Percentiles rank a stretch among this genome's conserved stretches.
These are phyloP conservation scores for Onygena corvina DNA, from an alignment of 2,329 filamentous ascomycete genomes.

Conservation along the genomic window DNA sequence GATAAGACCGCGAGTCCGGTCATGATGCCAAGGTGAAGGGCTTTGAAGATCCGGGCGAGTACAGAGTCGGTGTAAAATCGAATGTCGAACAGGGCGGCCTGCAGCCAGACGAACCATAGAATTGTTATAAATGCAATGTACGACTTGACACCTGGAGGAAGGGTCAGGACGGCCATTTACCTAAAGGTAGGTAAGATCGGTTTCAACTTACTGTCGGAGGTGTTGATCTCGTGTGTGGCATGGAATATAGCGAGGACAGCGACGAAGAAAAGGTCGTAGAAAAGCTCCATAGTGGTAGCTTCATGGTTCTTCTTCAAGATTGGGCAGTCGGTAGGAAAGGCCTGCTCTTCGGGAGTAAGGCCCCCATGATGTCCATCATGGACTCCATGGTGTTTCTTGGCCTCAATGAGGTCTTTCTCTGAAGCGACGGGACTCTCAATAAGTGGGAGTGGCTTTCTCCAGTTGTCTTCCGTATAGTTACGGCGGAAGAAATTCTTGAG, in stretches of 20 bases:
- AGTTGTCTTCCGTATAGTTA: neutral
- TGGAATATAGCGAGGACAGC: constrained; percentile 55
- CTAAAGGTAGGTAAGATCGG: neutral
- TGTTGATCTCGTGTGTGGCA: constrained; percentile 43
- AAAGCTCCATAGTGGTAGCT: constrained; percentile 40
- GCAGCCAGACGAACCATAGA: constrained; percentile 58
- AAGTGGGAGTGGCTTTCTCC: neutral
- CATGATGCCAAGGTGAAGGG: constrained; percentile 51
- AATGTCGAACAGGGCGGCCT: constrained; percentile 52
- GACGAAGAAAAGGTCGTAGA: constrained; percentile 51
- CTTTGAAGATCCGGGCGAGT: constrained; percentile 49
- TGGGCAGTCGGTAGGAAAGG: neutral
- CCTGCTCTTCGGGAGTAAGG: neutral
- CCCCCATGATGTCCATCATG: neutral
- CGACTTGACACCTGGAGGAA: constrained; percentile 28
- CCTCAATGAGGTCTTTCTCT: neutral
- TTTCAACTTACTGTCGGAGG: constrained; percentile 19
- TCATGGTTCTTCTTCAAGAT: constrained; percentile 4
- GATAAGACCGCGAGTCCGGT: constrained; percentile 53
- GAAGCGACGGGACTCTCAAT: neutral
- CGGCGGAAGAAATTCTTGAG: constrained; percentile 6
- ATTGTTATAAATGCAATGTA: constrained; percentile 46
- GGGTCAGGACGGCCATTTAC: neutral
- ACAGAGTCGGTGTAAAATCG: constrained; percentile 53
- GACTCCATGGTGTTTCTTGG: neutral